Evolutionary conservation across 2,329 filamentous ascomycete species (phyloP).

Genomic region (Epicoccum nigrum): DNA sequence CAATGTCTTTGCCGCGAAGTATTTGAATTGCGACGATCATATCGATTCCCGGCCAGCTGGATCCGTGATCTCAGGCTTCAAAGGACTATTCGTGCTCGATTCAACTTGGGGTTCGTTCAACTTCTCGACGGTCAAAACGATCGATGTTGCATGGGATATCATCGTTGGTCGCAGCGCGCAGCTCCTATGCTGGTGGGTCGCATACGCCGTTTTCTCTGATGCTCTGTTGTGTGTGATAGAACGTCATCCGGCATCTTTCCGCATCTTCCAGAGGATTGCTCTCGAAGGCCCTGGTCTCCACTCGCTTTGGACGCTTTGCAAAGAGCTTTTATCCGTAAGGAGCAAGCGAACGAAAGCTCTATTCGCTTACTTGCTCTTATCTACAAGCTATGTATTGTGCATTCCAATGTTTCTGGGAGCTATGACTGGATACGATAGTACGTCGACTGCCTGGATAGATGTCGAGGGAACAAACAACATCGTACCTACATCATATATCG

Average conservation of each 20-base stretch:
- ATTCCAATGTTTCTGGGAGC: slow-evolving; percentile 39
- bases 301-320: slow-evolving; percentile 33
- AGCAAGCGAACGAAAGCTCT: slow-evolving; percentile 30
- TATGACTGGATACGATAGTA: slow-evolving; percentile 48
- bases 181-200: slow-evolving; percentile 33
- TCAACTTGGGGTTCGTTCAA: slow-evolving; percentile 29
- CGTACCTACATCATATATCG: slow-evolving; percentile 28
- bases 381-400: slow-evolving; percentile 37
- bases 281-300: slow-evolving; percentile 35
- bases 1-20: slow-evolving; percentile 22
- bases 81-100: slow-evolving; percentile 40
- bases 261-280: slow-evolving; percentile 43
- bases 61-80: slow-evolving; percentile 27
- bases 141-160: slow-evolving; percentile 48
- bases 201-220: slow-evolving; percentile 44
- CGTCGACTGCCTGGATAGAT: slow-evolving; percentile 34
- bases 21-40: slow-evolving; percentile 17
- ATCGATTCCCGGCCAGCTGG: slow-evolving; percentile 18
- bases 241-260: slow-evolving; percentile 39
- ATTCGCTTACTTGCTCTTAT: slow-evolving; percentile 42
- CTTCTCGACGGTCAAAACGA: slow-evolving; percentile 43
- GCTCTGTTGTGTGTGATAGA: slow-evolving; percentile 45
- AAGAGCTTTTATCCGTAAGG: slow-evolving; percentile 31
- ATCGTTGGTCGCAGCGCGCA: slow-evolving; percentile 43
- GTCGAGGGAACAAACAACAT: slow-evolving; percentile 35